These are phyloP conservation scores for Yamadazyma taylorii DNA, from an alignment of 1,139 yeast genomes.

Conservation along the genomic window DNA sequence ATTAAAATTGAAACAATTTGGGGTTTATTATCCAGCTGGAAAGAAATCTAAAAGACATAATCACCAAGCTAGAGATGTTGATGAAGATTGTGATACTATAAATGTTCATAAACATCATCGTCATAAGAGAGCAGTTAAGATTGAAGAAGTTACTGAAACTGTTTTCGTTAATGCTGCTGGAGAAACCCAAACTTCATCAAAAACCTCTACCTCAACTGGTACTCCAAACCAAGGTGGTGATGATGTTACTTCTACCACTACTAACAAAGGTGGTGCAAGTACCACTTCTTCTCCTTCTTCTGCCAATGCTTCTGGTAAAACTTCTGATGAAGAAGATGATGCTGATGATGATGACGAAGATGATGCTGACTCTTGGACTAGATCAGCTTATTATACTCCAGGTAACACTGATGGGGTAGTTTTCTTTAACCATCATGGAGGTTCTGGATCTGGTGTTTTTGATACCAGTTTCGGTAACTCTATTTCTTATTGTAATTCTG, in stretches of 20 bases:
- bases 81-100: slow-evolving; percentile 41
- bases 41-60: slow-evolving; percentile 20
- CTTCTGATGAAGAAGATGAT: slow-evolving; percentile 29
- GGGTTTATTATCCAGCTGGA: slow-evolving; percentile 53
- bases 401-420: slow-evolving; percentile 61
- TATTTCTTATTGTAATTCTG: slow-evolving; percentile 73
- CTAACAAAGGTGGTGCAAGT: slow-evolving; percentile 15
- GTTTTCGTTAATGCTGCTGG: slow-evolving; percentile 64
- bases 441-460: slow-evolving; percentile 81
- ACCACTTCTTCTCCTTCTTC: slow-evolving; percentile 28
- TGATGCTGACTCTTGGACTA: slow-evolving; percentile 62
- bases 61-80: slow-evolving; percentile 11
- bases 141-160: slow-evolving; percentile 73
- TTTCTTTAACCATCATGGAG: slow-evolving; percentile 86
- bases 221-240: slow-evolving; percentile 28
- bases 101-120: slow-evolving; percentile 57
- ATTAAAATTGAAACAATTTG: slow-evolving; percentile 59
- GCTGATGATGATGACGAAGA: slow-evolving; percentile 35
- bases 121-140: slow-evolving; percentile 60
- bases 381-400: slow-evolving; percentile 72
- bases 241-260: slow-evolving; percentile 33
- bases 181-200: slow-evolving; percentile 38
- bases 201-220: slow-evolving; percentile 23
- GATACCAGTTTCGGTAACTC: slow-evolving; percentile 88
- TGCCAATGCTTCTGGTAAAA: slow-evolving; percentile 23